Evolutionary conservation across 345 rosid species (phyloP), one percentile per base, ranked within the genome.

Genomic region (Hirschfeldia incana): DNA sequence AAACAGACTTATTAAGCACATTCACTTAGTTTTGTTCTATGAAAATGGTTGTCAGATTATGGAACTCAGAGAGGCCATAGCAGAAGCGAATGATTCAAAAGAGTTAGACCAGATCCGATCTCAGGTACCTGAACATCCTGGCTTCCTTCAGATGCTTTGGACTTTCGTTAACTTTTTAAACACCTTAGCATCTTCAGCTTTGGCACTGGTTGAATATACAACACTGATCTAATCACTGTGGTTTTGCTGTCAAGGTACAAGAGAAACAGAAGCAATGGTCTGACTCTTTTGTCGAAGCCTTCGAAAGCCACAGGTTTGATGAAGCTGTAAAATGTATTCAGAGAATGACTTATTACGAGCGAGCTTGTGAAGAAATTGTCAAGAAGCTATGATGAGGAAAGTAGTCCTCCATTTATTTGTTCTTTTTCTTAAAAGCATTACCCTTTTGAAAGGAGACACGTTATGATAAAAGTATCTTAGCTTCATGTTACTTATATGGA

Each of bases 31-130:
- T 17, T 15, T 39, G 4, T 13, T 80, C 33, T 65, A 39, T 29
- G 60, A 57, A 49, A 15, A 26, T 76, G 73, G 66, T 63, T 63
- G 72, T 75, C 87, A 94, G 98, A 85, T 94, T 76, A 86, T 94
- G 97, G 95, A 94, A 78, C 86, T 94, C 70, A 90, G 98, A 80
- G 97, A 92, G 88, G 88, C 91, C 13, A 94, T 94, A 65, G 88
- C 90, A 76, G 97, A 94, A 77, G 94, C 97, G 34, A 49, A 87
- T 21, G 88, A 86, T 78, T 80, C 93, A 17, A 79, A 76, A 70
- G 84, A 85, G 72, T 81, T 94, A 67, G 85, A 83, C 74, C 85
- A 84, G 73, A 89, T 94, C 46, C 84, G 81, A 9, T 82, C 89
- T 67, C 85, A 65, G 92, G 98, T 94, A 85, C 72, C 78, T 16